Evolutionary conservation across 129 eudicot genomes (phyloP), one percentile per base, ranked within the genome.

Genomic region (Helianthus tuberosus): DNA sequence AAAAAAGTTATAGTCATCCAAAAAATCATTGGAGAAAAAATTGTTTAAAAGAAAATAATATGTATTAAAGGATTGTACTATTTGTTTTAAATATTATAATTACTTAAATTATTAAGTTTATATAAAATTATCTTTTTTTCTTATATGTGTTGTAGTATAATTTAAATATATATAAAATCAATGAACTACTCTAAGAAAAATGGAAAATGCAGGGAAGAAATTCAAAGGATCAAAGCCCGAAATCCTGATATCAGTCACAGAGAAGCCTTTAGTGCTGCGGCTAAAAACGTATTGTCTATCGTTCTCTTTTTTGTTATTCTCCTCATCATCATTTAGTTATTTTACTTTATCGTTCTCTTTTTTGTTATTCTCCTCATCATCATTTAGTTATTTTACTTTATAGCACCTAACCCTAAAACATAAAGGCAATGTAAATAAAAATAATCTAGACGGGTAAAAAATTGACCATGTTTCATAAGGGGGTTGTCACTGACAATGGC

Each of bases 221-320:
- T 87, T 64, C 92, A 82, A 53, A 79, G 92, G 38, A 87, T 87
- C 65, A 87, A 87, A 73, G 85, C 89, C 17, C 80, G 69, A 57
- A 87, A 87, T 77, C 92, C 92, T 3, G 89, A 87, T 58, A 87
- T 87, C 27, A 81, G 83, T 76, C 92, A 87, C 80, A 79, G 89
- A 61, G 91, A 86, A 59, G 91, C 91, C 35, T 86, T 86, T 57
- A 87, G 54, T 49, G 54, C 54, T 11, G 54, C 91, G 51, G 88
- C 91, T 7, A 86, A 86, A 71, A 86, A 86, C 51, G 76, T 71
- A 69, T 5, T 55, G 32, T 16, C 25, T 27, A 5, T 17, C 9
- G 0, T 16, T 41, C 43, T 38, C 41, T 57, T 57, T 5, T 3
- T 25, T 25, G 29, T 47, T 49, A 10, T 11, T 47, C 38, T 65